phyloP scores from a whole-genome alignment of 768 basidiomycete genomes.

The Russula abietina region DNA sequence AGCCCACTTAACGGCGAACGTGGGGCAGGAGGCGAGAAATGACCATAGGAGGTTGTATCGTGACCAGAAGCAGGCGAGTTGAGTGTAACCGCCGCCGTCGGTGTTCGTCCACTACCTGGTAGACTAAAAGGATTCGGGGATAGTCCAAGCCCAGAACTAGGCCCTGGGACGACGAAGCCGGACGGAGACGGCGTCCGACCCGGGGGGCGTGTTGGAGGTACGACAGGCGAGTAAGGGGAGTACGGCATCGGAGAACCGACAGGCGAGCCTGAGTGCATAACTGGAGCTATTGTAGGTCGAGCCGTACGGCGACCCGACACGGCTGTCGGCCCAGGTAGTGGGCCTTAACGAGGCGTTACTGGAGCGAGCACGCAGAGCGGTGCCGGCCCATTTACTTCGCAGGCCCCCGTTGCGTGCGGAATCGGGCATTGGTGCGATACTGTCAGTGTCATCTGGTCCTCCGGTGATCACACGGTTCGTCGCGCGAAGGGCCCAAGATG shows the following conservation, averaged over 20 bases:
- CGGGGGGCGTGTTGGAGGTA: constrained; percentile 2
- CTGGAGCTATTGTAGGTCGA: constrained; percentile 19
- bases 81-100: constrained; percentile 29
- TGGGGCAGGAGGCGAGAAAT: constrained; percentile 37
- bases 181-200: constrained; percentile 2
- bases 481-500: constrained; percentile 43
- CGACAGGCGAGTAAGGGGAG: constrained; percentile 30
- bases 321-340: constrained; percentile 49
- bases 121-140: constrained; percentile 8
- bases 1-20: constrained; percentile 25
- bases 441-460: constrained; percentile 61
- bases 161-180: constrained; percentile 10
- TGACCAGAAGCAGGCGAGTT: constrained; percentile 26
- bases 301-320: constrained; percentile 32
- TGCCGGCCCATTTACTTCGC: constrained; percentile 64
- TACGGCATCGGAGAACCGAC: constrained; percentile 29
- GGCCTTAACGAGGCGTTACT: constrained; percentile 20
- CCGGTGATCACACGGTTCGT: constrained; percentile 49
- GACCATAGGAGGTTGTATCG: constrained; percentile 26
- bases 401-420: constrained; percentile 45
- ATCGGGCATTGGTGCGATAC: constrained; percentile 59
- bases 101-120: constrained; percentile 15
- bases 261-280: constrained; percentile 36
- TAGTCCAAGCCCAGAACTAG: constrained; percentile 15
- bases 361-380: constrained; percentile 53